Base-by-base conservation (phyloP, 495 filamentous ascomycete species). In the Amphirosellinia nigrospora region DNA sequence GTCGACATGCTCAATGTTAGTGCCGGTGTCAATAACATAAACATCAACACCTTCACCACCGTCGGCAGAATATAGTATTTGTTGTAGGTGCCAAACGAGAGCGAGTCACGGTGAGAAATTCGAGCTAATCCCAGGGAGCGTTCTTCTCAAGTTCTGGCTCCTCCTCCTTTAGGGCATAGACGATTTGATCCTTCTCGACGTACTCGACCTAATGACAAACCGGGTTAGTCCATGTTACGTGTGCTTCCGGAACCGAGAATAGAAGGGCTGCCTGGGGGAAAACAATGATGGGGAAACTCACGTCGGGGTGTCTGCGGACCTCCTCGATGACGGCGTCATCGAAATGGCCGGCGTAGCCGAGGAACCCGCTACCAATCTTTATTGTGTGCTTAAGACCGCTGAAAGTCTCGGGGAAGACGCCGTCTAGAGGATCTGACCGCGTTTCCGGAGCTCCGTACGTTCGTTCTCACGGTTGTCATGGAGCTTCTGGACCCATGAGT, bases 1-100 rank as follows among this genome's bases (percentile, higher is more conserved):
- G 82, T 99, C 96, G 71, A 95, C 94, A 83, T 99, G 96, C 10
- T 94, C 87, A 70, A 87, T 75, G 86, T 97, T 96, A 87, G 92
- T 96, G 74, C 96, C 96, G 58, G 96, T 99, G 82, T 99, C 96
- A 79, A 99, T 97, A 67, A 98, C 92, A 79, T 99, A 99, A 70
- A 94, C 96, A 85, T 99, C 96, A 77, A 99, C 96, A 81, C 96
- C 96, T 84, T 98, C 94, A 78, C 96, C 96, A 77, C 93, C 94
- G 52, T 96, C 91, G 52, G 88, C 89, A 34, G 94, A 88, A 78
- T 95, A 98, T 16, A 98, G 83, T 98, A 99, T 84, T 98, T 98
- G 87, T 97, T 98, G 87, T 95, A 98, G 79, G 89, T 93, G 71
- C 91, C 91, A 80, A 98, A 98, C 77, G 86, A 87, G 70, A 99